phyloP scores from a whole-genome alignment of 106 monocot species.

The Dioscorea alata region DNA sequence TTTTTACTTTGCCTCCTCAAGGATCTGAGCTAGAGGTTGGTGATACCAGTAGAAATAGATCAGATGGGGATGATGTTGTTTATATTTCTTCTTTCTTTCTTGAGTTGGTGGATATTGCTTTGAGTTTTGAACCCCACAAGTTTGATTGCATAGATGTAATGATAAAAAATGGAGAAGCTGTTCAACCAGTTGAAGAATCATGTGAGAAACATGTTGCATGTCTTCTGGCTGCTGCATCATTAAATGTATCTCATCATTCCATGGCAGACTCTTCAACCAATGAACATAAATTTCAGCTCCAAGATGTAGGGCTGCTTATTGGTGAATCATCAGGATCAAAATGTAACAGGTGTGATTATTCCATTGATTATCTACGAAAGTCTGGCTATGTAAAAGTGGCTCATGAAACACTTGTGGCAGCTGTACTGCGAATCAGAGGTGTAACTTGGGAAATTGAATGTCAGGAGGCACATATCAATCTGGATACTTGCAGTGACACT shows the following conservation, averaged over 20 bases:
- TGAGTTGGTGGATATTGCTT: slow-evolving; percentile 78
- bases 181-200: slow-evolving; percentile 16
- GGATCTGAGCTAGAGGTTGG: slow-evolving; percentile 11
- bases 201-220: slow-evolving; percentile 32
- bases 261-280: slow-evolving; percentile 11
- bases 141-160: slow-evolving; percentile 12
- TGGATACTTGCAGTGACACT: slow-evolving; percentile 74
- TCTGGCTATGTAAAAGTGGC: slow-evolving; percentile 80
- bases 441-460: slow-evolving; percentile 75
- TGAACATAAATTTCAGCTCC: slow-evolving; percentile 51
- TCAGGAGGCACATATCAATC: slow-evolving; percentile 57
- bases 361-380: slow-evolving; percentile 48
- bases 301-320: slow-evolving; percentile 84
- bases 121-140: slow-evolving; percentile 76
- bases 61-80: slow-evolving; percentile 7
- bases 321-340: slow-evolving; percentile 27
- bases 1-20: slow-evolving; percentile 39
- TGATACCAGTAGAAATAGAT: slow-evolving; percentile 14
- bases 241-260: slow-evolving; percentile 50
- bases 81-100: slow-evolving; percentile 57
- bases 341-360: slow-evolving; percentile 26
- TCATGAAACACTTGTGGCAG: slow-evolving; percentile 43
- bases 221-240: slow-evolving; percentile 83
- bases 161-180: slow-evolving; percentile 6
- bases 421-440: slow-evolving; percentile 50